Evolutionary conservation across 495 filamentous ascomycete species (phyloP).

Genomic region (Penicillium desertorum): DNA sequence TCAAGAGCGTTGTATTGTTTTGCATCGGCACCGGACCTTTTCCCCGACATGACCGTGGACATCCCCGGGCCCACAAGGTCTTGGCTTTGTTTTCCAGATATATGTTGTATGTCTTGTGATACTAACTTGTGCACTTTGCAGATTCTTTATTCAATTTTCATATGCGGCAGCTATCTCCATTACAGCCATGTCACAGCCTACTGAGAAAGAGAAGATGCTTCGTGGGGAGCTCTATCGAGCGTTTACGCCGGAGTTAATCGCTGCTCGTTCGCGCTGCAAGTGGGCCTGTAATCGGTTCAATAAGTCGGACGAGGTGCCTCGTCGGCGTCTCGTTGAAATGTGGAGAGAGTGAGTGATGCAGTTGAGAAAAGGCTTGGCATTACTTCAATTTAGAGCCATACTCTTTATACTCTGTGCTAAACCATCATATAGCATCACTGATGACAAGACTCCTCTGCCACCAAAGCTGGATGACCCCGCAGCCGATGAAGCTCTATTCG

Average conservation of each 20-base stretch:
- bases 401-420: conserved; percentile 4
- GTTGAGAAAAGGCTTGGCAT: not conserved
- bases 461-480: conserved; percentile 49
- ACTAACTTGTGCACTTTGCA: not conserved
- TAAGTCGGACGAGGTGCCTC: conserved; percentile 52
- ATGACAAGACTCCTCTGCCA: conserved; percentile 62
- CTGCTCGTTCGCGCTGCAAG: conserved; percentile 58
- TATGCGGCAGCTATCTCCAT: not conserved
- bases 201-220: conserved; percentile 39
- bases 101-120: not conserved
- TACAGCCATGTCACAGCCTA: conserved; percentile 23
- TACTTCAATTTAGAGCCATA: not conserved
- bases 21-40: not conserved
- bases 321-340: conserved; percentile 61
- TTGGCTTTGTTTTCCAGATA: not conserved
- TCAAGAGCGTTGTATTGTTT: conserved; percentile 6
- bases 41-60: conserved; percentile 3
- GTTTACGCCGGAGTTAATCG: conserved; percentile 54
- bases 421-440: conserved; percentile 47
- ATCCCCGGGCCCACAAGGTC: conserved; percentile 3
- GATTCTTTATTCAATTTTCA: not conserved
- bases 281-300: conserved; percentile 64
- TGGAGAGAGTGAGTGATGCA: conserved; percentile 65
- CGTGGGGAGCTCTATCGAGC: conserved; percentile 50
- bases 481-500: conserved; percentile 60